Evolutionary conservation across 2,329 filamentous ascomycete genomes (phyloP), one percentile per base, ranked within the genome.

Genomic region (Penicillium hordei): DNA sequence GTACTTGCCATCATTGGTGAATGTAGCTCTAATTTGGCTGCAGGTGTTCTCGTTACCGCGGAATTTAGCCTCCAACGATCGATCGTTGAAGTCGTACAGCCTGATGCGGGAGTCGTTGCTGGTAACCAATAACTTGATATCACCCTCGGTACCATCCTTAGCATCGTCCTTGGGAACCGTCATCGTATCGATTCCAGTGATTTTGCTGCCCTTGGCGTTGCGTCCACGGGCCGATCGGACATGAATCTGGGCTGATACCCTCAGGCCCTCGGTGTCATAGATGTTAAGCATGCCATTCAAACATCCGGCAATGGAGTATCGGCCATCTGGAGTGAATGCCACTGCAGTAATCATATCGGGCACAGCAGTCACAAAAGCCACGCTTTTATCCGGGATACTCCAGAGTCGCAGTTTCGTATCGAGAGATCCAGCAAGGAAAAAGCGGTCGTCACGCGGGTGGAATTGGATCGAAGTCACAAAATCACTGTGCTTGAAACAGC

Each of bases 311-410:
- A 99, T 95, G 7, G 90, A 89, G 36, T 88, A 89, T 70, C 89
- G 93, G 0, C 94, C 94, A 69, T 97, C 93, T 0, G 94, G 94
- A 0, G 92, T 91, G 68, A 99, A 99, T 0, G 90, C 87, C 0
- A 97, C 93, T 1, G 94, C 91, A 0, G 94, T 99, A 61, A 97
- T 92, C 74, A 97, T 89, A 65, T 97, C 93, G 0, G 89, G 86
- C 0, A 93, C 79, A 43, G 89, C 85, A 9, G 83, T 88, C 63
- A 88, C 88, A 70, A 87, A 97, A 0, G 93, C 93, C 29, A 97
- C 90, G n/a, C 83, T 86, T 72, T 95, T 97, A 73, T 99, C 94
- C 0, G 94, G 93, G 46, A 99, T 99, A 70, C 92, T 97, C 94
- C 94, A 99, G 2, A 99, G 78, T 17, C 94, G 84, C 50, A 99